Base-by-base conservation (phyloP, 768 basidiomycete genomes). In the Naganishia randhawae region DNA sequence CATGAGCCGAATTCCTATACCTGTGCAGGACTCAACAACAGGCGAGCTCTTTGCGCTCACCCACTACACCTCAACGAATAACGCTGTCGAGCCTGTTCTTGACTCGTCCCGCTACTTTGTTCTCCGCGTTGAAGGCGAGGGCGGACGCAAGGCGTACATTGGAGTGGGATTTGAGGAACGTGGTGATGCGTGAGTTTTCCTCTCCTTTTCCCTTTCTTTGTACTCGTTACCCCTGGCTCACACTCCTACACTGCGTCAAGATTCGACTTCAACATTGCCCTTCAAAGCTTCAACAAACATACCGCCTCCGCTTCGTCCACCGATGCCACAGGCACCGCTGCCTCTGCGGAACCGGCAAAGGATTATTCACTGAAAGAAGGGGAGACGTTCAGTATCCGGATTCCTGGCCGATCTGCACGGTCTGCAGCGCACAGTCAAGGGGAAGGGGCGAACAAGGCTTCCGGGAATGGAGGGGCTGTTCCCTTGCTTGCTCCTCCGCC, bases 91-190 rank as follows among this genome's bases (percentile, higher is more conserved):
- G 72, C 89, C 91, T n/a, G 92, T 94, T 17, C 83, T 96, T 31
- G 93, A 97, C 78, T 94, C 92, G 0, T 94, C 92, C 13, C 86
- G 93, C 54, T 97, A 97, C 78, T 97, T 97, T 76, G 93, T 95
- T 17, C 83, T 96, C 48, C 85, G 91, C 64, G 89, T 96, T 2
- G 93, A 96, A 78, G 92, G 94, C 73, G 83, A 83, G 17, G 78
- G 78, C 0, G 91, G 91, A 25, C 87, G 85, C 78, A 89, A 90
- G 77, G 93, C 94, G 1, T 93, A 91, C 75, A 91, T 97, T 67
- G 93, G 93, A 6, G 88, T 96, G 85, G 93, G 93, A 17, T 97
- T 93, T 78, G 85, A 85, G 25, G 92, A 94, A 76, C 85, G 92
- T 27, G 84, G 90, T 9, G 91, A 92, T 73, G 90, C 75, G 71